Base-by-base conservation (phyloP, 2,329 filamentous ascomycete species). In the Zymoseptoria passerinii region DNA sequence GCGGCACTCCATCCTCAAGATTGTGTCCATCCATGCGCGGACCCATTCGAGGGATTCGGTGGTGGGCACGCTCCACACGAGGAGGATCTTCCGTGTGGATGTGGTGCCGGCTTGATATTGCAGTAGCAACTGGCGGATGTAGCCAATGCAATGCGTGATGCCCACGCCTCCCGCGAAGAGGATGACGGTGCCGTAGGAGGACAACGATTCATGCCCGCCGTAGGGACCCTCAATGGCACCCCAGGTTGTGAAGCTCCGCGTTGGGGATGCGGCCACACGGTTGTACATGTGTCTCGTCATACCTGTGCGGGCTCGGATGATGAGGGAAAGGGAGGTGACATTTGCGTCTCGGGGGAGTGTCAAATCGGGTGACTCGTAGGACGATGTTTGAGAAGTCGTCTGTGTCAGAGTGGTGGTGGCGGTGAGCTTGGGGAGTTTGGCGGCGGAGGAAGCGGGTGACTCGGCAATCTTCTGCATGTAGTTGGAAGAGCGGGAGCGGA, bases 141-240 rank as follows among this genome's bases (percentile, higher is more conserved):
- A 87, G 55, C 87, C 86, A 27, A 91, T 83, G 63, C 88, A 87
- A 66, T 92, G 88, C 0, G 89, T 90, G 66, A 92, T 89, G 62
- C 89, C 89, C 10, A 92, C 86, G 66, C 89, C 89, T 58, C 88
- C 89, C 0, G 89, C 89, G 69, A 92, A 89, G 48, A 92, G 81
- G 72, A 92, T 83, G 28, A 88, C 84, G 0, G 87, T 90, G 63
- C 89, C 89, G 72, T 90, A 92, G 1, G 86, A 90, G 60, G 85
- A 80, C 70, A 92, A 80, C 63, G 77, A 79, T 70, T 90, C 86
- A 69, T 86, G 79, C 44, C 85, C 87, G 53, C 88, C 81, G 68
- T 92, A 92, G 0, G 89, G 89, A 0, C 89, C 89, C 73, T 92
- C 89, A 49, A 88, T 83, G 52, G 84, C 80, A 63, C 86, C 88